Base-by-base conservation (phyloP, 805 yeast species). In the Candida mattraensis region DNA sequence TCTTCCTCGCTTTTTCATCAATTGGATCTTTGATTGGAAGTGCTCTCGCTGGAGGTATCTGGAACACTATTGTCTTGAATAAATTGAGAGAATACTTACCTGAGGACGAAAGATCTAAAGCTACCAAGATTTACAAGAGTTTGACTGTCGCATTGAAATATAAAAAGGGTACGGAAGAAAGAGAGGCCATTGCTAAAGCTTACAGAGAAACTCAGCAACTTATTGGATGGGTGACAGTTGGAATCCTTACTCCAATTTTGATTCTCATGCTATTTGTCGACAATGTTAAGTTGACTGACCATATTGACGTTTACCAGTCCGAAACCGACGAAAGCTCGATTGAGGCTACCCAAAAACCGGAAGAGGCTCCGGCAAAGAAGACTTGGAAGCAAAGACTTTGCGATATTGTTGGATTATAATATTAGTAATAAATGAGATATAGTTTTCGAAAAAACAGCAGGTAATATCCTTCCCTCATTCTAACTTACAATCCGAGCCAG, bases 211-310 rank as follows among this genome's bases (percentile, higher is more conserved):
- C 35, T 5, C 35, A 31, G 17, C 35, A 31, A 10, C 7, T 31
- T 9, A 31, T 31, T 24, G 35, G 35, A 15, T 31, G 35, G 35
- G 35, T 18, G 15, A 31, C 35, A 9, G 23, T 31, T n/a, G 35
- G 35, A 8, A 18, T 31, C 17, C 14, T 31, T 8, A 23, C 35
- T 9, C 35, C 35, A 4, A 25, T 24, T 14, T 11, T 27, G 11
- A 19, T 33, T 19, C 15, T 33, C 30, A 19, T 33, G 15, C 14
- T 27, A 12, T 29, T 30, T 8, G 18, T 29, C 15, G 22, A 31
- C 17, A 31, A 31, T 18, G 16, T 31, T 13, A 16, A 17, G 5
- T 13, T 31, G 12, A 17, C 35, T 4, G 28, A 31, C 5, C 13
- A 23, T 12, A 13, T 17, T 10, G 35, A 31, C 13, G 16, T 24